phyloP scores from a whole-genome alignment of 129 eudicot species.

The Ambrosia trifida region DNA sequence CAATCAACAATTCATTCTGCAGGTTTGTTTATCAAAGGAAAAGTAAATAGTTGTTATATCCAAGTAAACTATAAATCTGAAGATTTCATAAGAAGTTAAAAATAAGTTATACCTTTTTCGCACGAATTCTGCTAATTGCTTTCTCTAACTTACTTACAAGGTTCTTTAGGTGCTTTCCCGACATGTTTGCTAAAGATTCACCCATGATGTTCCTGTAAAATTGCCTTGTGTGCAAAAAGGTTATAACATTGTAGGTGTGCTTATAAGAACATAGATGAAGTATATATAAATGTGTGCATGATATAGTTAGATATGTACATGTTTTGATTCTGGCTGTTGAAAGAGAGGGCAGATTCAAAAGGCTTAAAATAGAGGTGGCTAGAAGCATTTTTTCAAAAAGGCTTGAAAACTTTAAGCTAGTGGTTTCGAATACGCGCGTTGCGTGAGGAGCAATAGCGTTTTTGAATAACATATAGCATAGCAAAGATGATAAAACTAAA shows the following conservation, averaged over 20 bases:
- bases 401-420: no score
- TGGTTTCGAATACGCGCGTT: no score
- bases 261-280: not conserved
- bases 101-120: conserved; percentile 66
- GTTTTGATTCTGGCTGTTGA: conserved; percentile 79
- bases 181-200: conserved; percentile 55
- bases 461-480: no score
- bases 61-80: not conserved
- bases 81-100: conserved; percentile 1
- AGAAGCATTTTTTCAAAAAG: no score
- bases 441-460: no score
- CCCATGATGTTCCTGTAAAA: conserved; percentile 83
- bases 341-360: no score
- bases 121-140: conserved; percentile 70
- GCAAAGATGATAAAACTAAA: no score
- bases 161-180: conserved; percentile 57
- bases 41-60: conserved; percentile 7
- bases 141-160: conserved; percentile 66
- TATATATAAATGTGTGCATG: not conserved
- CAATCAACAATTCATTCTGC: conserved; percentile 90
- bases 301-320: conserved; percentile 36
- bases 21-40: conserved; percentile 16
- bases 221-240: conserved; percentile 22
- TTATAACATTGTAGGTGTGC: not conserved
- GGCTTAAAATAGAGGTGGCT: no score